Evolutionary conservation across 176 grass and related monocot genomes (phyloP), one percentile per base, ranked within the genome.

Genomic region (Urochloa ruziziensis): DNA sequence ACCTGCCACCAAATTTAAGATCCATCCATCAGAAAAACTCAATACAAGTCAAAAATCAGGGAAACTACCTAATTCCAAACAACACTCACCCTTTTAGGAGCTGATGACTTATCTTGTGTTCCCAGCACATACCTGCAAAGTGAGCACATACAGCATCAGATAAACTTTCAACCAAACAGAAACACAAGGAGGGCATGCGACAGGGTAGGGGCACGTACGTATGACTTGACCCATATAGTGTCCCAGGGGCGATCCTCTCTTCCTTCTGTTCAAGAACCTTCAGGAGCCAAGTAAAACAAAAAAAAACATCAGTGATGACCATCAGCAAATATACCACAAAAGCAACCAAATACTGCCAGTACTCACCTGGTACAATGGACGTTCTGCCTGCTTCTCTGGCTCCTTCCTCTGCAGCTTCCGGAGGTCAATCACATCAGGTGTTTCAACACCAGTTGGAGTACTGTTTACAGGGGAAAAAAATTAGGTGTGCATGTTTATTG

Each of bases 371-470:
- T 94, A 94, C 52, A 89, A 35, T 49, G 75, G 86, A 28, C 81
- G 84, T 52, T 94, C 92, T 16, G 84, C 85, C 70, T 94, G 87
- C 87, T 84, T 98, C 52, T 98, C 96, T 51, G 93, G 88, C 64
- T 98, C 96, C 83, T 98, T 98, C 85, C 93, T 88, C 47, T 95
- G 96, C 81, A 85, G 93, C 80, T 98, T 98, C 18, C 96, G 89
- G 43, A 98, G 91, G 53, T 98, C 96, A 7, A 98, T 98, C 19
- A 95, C 93, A 74, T 95, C 96, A 85, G 96, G 96, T 73, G 96
- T 98, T 88, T 98, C 96, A 23, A 98, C 89, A 29, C 96, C 96
- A 87, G 96, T 95, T 34, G 96, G 96, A 77, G 96, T 98, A 82
- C 96, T 98, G 67, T 82, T 52, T 21, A 49, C 47, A 71, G 24